A percentile compares a stretch with the other conserved stretches of the same genome.
Evolutionary conservation across 2,329 filamentous ascomycete species (phyloP).

Genomic region (Cephalotrichum gorgonifer): DNA sequence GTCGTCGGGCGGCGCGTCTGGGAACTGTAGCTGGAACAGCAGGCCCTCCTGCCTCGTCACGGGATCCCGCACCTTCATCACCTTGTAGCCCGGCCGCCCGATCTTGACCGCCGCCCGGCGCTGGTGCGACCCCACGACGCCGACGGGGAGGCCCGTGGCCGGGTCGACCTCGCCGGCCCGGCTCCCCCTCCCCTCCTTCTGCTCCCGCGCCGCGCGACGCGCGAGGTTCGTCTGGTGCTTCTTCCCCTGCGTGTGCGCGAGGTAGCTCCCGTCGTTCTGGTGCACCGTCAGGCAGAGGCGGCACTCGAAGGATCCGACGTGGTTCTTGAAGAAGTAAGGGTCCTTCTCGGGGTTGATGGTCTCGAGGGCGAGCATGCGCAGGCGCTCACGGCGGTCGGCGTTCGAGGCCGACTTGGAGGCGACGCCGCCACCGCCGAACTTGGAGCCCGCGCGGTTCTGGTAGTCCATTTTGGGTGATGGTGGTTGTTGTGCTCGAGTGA

Average conservation of each 20-base stretch:
- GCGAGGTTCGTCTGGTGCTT: conserved; percentile 99
- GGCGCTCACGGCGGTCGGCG: conserved; percentile 90
- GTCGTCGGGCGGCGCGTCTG: conserved; percentile 70
- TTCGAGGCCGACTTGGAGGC: conserved; percentile 90
- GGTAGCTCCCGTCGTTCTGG: conserved; percentile 97
- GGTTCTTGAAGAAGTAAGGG: conserved; percentile 99
- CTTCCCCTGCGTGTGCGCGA: conserved; percentile 94
- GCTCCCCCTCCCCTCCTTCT: conserved; percentile 66
- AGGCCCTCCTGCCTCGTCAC: conserved; percentile 80
- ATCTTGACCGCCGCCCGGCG: conserved; percentile 87
- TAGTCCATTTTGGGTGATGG: conserved; percentile 45
- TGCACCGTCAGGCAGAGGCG: conserved; percentile 94
- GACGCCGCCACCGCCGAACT: conserved; percentile 95
- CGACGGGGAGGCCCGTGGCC: conserved; percentile 59
- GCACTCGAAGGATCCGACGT: conserved; percentile 96
- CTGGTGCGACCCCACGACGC: conserved; percentile 61
- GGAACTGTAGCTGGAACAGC: conserved; percentile 93
- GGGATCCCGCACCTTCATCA: conserved; percentile 89
- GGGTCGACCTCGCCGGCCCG: conserved; percentile 55
- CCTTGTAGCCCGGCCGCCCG: conserved; percentile 91
- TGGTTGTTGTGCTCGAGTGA: too few species aligned
- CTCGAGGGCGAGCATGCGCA: conserved; percentile 95
- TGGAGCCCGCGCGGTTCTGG: conserved; percentile 91
- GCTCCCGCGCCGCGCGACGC: conserved; percentile 87
- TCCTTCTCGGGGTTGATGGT: conserved; percentile 99